Conservation (phyloP, 2,329 filamentous ascomycete species). For the Ceratocystis variospora region DNA sequence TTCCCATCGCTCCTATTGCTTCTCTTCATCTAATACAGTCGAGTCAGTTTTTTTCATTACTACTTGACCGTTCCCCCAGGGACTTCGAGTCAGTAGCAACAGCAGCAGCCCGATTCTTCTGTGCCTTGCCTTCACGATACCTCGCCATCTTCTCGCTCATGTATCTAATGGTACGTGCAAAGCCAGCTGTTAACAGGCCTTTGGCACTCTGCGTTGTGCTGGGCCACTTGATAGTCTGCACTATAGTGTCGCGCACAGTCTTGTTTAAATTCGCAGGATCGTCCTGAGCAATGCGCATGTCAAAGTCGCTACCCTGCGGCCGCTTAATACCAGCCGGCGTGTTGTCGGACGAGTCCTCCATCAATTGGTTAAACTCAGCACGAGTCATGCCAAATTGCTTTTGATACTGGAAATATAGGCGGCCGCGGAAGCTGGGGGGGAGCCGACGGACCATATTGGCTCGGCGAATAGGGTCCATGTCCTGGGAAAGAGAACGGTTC, state of each 20-base stretch:
- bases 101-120: slow-evolving; percentile 19
- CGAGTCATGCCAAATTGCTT: slow-evolving; percentile 76
- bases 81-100: background rate
- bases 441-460: slow-evolving; percentile 94
- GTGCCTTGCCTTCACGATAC: slow-evolving; percentile 35
- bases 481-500: slow-evolving; percentile 61
- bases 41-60: background rate
- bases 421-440: slow-evolving; percentile 72
- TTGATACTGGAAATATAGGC: slow-evolving; percentile 90
- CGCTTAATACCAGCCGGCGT: slow-evolving; percentile 54
- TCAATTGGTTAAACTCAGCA: slow-evolving; percentile 71
- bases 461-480: slow-evolving; percentile 81
- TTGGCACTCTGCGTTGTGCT: slow-evolving; percentile 81
- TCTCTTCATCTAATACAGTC: background rate
- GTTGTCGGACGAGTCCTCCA: slow-evolving; percentile 60
- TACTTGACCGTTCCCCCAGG: background rate
- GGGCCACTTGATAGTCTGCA: slow-evolving; percentile 82
- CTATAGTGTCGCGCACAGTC: slow-evolving; percentile 63
- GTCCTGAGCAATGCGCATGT: slow-evolving; percentile 65
- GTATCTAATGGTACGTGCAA: slow-evolving; percentile 58
- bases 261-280: slow-evolving; percentile 51
- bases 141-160: slow-evolving; percentile 67
- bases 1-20: background rate
- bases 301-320: slow-evolving; percentile 70
- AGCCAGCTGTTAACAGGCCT: slow-evolving; percentile 64